Evolutionary conservation across 495 filamentous ascomycete species (phyloP).

Genomic region (Aspergillus panamensis): DNA sequence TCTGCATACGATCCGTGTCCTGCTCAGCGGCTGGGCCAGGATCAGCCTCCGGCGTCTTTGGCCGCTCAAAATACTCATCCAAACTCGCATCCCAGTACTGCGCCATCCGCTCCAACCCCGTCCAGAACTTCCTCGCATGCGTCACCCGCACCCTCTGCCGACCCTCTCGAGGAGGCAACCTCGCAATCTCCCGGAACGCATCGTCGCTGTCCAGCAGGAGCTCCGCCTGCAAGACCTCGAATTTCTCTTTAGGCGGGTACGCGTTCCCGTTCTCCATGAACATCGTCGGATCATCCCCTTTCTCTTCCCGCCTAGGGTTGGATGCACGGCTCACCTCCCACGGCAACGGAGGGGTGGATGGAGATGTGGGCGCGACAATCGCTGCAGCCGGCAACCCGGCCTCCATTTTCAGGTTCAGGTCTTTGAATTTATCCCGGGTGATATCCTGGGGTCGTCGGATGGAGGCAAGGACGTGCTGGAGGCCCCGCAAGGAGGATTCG

Average conservation of each 20-base stretch:
- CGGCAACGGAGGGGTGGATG: slow-evolving; percentile 43
- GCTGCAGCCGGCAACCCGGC: slow-evolving; percentile 39
- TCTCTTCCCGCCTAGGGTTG: slow-evolving; percentile 8
- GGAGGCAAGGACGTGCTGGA: slow-evolving; percentile 42
- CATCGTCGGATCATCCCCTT: slow-evolving; percentile 23
- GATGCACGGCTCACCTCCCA: slow-evolving; percentile 37
- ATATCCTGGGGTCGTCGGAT: slow-evolving; percentile 54
- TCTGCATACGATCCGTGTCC: slow-evolving; percentile 26
- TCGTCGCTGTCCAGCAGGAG: slow-evolving; percentile 54
- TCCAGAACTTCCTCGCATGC: slow-evolving; percentile 60
- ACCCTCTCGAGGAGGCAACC: slow-evolving; percentile 40
- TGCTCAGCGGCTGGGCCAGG: slow-evolving; percentile 14
- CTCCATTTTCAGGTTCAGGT: slow-evolving; percentile 51
- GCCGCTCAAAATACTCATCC: slow-evolving; percentile 51
- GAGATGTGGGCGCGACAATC: slow-evolving; percentile 42
- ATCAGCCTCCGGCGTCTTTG: slow-evolving; percentile 27
- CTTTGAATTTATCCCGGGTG: slow-evolving; percentile 43
- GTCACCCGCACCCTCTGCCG: slow-evolving; percentile 45
- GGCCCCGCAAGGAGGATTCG: slow-evolving; percentile 31
- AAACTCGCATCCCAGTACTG: slow-evolving; percentile 62
- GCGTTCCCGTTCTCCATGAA: slow-evolving; percentile 50
- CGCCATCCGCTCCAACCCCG: slow-evolving; percentile 53
- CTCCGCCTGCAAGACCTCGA: slow-evolving; percentile 47
- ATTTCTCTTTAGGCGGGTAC: slow-evolving; percentile 46
- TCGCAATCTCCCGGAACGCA: slow-evolving; percentile 50